Evolutionary conservation across 306 rosid species (phyloP).

Genomic region (Fagus crenata): DNA sequence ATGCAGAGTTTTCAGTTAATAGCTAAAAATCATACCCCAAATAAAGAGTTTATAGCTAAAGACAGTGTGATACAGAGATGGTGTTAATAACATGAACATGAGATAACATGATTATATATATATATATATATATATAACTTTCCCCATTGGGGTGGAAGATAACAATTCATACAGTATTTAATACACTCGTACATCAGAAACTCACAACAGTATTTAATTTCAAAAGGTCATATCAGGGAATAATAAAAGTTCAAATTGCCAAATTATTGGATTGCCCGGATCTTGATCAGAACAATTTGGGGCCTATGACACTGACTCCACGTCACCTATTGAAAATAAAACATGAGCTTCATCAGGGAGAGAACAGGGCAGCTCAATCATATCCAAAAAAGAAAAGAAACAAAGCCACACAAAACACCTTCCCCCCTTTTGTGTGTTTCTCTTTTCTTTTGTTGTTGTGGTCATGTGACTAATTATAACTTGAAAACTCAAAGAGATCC

Average conservation of each 20-base stretch:
- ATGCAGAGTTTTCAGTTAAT: too few species aligned
- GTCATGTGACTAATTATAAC: not conserved
- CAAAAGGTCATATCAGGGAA: not conserved
- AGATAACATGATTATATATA: not conserved
- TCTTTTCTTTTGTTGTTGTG: not conserved
- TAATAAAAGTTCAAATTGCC: not conserved
- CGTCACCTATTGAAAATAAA: slow-evolving; percentile 18
- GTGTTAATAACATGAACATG: too few species aligned
- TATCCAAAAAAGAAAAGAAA: not conserved
- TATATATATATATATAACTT: not conserved
- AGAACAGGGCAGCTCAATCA: not conserved
- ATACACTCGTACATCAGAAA: not conserved
- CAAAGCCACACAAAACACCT: not conserved
- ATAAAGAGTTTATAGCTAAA: too few species aligned
- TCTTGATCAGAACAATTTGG: not conserved
- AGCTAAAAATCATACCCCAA: too few species aligned
- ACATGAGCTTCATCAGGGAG: not conserved
- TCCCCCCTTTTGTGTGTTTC: not conserved
- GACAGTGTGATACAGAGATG: too few species aligned
- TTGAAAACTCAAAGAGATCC: not conserved
- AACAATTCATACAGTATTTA: not conserved
- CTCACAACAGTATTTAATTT: not conserved
- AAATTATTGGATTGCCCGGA: not conserved
- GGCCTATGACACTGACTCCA: slow-evolving; percentile 7
- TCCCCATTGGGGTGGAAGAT: not conserved